Evolutionary conservation across 2,329 filamentous ascomycete genomes (phyloP), one percentile per base, ranked within the genome.

Genomic region (Zarea fungicola): DNA sequence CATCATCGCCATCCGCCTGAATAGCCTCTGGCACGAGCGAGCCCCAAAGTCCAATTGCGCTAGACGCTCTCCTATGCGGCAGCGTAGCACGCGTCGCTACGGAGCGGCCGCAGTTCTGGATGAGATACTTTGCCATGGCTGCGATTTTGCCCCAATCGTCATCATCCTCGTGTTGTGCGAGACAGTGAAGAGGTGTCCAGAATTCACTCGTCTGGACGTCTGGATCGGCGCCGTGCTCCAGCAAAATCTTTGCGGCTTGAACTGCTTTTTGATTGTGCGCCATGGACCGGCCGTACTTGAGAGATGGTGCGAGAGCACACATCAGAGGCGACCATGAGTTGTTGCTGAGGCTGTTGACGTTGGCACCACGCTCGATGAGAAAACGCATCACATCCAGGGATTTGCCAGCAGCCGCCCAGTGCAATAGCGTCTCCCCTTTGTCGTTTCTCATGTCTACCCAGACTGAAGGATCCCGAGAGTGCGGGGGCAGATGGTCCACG

Each of bases 241-340:
- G 22, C 18, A 44, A 10, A 34, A 44, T 35, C 19, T 25, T 44
- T 25, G 42, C 31, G 31, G 42, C 31, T 22, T 35, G 26, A 8
- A 32, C 40, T 42, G 40, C 40, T 42, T 42, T 42, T 42, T 42
- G 26, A 42, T 42, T 42, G 26, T 42, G 26, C 26, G 40, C 40
- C 18, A 9, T 13, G 40, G 40, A 42, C 40, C 31, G 42, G 29
- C 42, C 21, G 23, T 35, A 25, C 8, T 44, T 44, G 21, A 44
- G 39, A 29, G 39, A 11, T 5, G 42, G 29, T 13, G 42, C 42
- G 42, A 44, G 29, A 26, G 42, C 42, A 35, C 42, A 44, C 42
- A 44, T 23, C n/a, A 44, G 42, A 34, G 42, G 42, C 19, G 42
- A 35, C 42, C 19, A 44, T 6, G 21, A 26, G 42, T 44, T 44